These are phyloP conservation scores for Syzygium syzygioides DNA, from an alignment of 441 rosid species.

Conservation along the genomic window DNA sequence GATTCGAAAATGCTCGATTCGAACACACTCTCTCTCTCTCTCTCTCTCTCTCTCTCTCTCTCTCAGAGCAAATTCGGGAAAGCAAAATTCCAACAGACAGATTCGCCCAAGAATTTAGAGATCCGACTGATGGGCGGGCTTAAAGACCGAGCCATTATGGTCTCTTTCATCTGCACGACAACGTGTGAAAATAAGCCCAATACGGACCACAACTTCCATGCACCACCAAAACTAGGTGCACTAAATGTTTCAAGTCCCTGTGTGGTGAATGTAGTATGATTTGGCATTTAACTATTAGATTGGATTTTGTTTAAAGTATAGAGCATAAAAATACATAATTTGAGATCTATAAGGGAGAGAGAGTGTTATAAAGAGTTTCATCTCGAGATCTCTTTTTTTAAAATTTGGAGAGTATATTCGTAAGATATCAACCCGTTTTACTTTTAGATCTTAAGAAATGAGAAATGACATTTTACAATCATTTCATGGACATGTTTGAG, in stretches of 20 bases:
- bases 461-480: background rate
- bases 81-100: background rate
- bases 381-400: fast-evolving
- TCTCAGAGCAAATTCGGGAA: background rate
- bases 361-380: fast-evolving
- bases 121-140: too few relatives aligned
- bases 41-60: too few relatives aligned
- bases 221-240: background rate
- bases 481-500: background rate
- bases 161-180: background rate
- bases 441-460: background rate
- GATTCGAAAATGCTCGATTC: background rate
- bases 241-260: background rate
- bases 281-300: background rate
- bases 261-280: too few relatives aligned
- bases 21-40: background rate
- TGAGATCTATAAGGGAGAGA: fast-evolving
- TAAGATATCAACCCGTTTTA: background rate
- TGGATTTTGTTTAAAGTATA: background rate
- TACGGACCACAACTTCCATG: background rate
- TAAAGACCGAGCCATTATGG: background rate
- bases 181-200: background rate
- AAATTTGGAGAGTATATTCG: fast-evolving
- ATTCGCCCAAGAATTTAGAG: background rate
- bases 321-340: background rate